Evolutionary conservation across 2,329 filamentous ascomycete species (phyloP).

Genomic region (Furcasterigmium furcatum): DNA sequence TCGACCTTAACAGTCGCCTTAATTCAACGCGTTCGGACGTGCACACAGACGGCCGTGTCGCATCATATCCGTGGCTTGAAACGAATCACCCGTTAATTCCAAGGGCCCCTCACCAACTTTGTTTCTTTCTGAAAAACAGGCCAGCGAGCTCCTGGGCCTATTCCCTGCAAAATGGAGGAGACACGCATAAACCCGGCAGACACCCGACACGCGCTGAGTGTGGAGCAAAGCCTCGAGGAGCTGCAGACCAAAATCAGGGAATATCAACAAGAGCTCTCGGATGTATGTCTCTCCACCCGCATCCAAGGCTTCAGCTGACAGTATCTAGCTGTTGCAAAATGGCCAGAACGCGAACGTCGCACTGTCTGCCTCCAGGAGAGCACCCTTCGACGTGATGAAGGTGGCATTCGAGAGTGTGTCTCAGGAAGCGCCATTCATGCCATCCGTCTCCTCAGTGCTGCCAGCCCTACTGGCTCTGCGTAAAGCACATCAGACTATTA

Average conservation of each 20-base stretch:
- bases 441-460: constrained; percentile 62
- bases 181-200: constrained; percentile 9
- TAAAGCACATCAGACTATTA: constrained; percentile 60
- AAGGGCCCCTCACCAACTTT: too few relatives aligned
- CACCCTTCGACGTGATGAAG: constrained; percentile 50
- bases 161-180: too few relatives aligned
- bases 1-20: too few relatives aligned
- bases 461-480: constrained; percentile 70
- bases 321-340: constrained; percentile 14
- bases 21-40: not conserved
- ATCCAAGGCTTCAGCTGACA: not conserved
- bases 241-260: constrained; percentile 57
- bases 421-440: constrained; percentile 61
- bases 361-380: constrained; percentile 7
- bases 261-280: constrained; percentile 43
- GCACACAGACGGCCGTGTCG: not conserved
- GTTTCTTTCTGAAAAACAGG: too few relatives aligned
- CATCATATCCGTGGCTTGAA: not conserved
- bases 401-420: constrained; percentile 64
- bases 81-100: not conserved
- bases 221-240: constrained; percentile 66
- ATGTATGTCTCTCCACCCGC: constrained; percentile 1
- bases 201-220: constrained; percentile 44
- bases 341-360: constrained; percentile 3
- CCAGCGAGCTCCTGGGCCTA: too few relatives aligned